These are phyloP conservation scores for Ophiognomonia clavigignenti-juglandacearum DNA, from an alignment of 2,329 filamentous ascomycete genomes.

Conservation along the genomic window DNA sequence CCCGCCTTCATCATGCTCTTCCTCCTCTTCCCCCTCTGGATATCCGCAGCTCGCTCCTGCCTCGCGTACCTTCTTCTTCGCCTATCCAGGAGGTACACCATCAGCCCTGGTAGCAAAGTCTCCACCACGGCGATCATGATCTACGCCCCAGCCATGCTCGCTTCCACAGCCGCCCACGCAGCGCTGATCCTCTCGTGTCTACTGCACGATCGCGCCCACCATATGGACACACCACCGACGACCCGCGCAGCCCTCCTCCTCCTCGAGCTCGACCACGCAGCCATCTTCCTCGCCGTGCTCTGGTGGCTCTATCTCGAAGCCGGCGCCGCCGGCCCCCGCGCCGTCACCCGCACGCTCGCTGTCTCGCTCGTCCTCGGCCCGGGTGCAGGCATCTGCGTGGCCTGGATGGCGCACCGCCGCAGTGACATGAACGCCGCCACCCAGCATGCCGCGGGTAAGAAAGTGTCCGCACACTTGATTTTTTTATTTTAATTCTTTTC, in stretches of 20 bases:
- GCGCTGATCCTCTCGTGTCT: background rate
- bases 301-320: conserved; percentile 51
- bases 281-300: conserved; percentile 41
- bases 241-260: conserved; percentile 42
- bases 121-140: background rate
- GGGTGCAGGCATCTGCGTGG: conserved; percentile 31
- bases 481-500: too few relatives aligned
- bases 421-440: background rate
- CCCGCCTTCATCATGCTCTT: background rate
- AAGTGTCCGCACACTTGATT: too few relatives aligned
- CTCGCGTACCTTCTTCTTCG: background rate
- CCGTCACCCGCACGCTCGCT: conserved; percentile 19
- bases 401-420: conserved; percentile 24
- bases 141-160: background rate
- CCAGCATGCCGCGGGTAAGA: too few relatives aligned
- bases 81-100: too few relatives aligned
- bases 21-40: conserved; percentile 1
- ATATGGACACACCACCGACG: conserved; percentile 44
- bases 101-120: too few relatives aligned
- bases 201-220: background rate
- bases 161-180: background rate
- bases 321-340: conserved; percentile 32
- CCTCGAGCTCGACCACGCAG: conserved; percentile 42
- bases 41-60: background rate
- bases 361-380: conserved; percentile 28